These are phyloP conservation scores for Solanum medicagineum DNA, from an alignment of 257 asterid genomes.

Conservation along the genomic window DNA sequence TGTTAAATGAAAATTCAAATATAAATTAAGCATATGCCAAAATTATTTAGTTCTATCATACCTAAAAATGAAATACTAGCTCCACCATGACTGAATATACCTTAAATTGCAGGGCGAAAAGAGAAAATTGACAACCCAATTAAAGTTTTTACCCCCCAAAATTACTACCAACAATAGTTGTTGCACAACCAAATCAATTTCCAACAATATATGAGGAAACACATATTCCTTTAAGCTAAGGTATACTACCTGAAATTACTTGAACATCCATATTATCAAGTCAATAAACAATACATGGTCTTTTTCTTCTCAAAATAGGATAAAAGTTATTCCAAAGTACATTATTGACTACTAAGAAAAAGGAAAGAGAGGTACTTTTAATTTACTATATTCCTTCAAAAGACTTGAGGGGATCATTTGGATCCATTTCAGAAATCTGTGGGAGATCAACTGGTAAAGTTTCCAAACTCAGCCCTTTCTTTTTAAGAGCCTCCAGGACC, in stretches of 20 bases:
- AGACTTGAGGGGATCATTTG: constrained; percentile 51
- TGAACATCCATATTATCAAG: not conserved
- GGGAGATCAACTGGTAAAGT: constrained; percentile 47
- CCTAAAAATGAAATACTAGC: no score
- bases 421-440: constrained; percentile 23
- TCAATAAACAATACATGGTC: not conserved
- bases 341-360: not conserved
- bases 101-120: not conserved
- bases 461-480: constrained; percentile 27
- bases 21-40: no score
- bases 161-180: not conserved
- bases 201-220: not conserved
- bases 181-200: not conserved
- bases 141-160: not conserved
- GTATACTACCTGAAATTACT: not conserved
- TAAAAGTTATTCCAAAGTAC: not conserved
- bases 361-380: not conserved
- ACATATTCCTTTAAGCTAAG: not conserved
- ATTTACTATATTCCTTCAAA: constrained; percentile 8
- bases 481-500: constrained; percentile 28
- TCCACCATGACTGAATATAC: no score
- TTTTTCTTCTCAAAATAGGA: not conserved
- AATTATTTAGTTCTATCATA: no score
- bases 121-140: no score
- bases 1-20: no score